These are phyloP conservation scores for Candida oleophila DNA, from an alignment of 805 yeast species.

Conservation along the genomic window DNA sequence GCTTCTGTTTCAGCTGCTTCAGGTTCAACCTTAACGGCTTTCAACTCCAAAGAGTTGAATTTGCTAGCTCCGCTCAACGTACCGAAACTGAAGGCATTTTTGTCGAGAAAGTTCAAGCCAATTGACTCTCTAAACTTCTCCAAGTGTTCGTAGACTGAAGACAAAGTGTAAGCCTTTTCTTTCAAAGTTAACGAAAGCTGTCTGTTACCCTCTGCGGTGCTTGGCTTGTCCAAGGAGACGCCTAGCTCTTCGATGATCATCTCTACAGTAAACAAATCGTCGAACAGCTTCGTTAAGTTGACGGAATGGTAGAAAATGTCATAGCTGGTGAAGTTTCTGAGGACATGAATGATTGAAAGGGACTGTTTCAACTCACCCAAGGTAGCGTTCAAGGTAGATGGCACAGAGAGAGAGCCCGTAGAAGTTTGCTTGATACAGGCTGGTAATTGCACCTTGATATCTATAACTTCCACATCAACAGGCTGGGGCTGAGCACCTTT, in stretches of 20 bases:
- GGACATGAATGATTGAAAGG: conserved; percentile 53
- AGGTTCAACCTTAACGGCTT: conserved; percentile 21
- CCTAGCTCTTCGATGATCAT: conserved; percentile 20
- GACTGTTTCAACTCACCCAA: conserved; percentile 59
- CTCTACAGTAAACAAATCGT: conserved; percentile 27
- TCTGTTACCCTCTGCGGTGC: conserved; percentile 19
- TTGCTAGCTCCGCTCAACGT: conserved; percentile 51
- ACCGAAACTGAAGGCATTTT: conserved; percentile 40
- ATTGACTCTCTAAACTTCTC: conserved; percentile 59
- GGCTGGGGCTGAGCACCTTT: background rate
- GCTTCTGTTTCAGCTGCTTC: conserved; percentile 13
- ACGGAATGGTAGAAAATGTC: conserved; percentile 39
- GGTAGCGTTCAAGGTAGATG: conserved; percentile 42
- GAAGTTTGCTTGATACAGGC: background rate
- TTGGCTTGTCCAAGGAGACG: conserved; percentile 7
- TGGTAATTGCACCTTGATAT: conserved; percentile 4
- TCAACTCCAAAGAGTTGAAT: conserved; percentile 41
- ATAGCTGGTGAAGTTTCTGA: conserved; percentile 63
- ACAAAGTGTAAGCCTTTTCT: conserved; percentile 59
- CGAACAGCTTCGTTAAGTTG: conserved; percentile 26
- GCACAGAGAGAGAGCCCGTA: conserved; percentile 5
- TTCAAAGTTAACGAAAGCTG: conserved; percentile 44
- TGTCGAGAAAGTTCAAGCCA: conserved; percentile 50
- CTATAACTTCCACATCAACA: conserved; percentile 4
- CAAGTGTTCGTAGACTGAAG: conserved; percentile 61